Evolutionary conservation across 1,139 yeast genomes (phyloP).

Genomic region (Pichia sp.): DNA sequence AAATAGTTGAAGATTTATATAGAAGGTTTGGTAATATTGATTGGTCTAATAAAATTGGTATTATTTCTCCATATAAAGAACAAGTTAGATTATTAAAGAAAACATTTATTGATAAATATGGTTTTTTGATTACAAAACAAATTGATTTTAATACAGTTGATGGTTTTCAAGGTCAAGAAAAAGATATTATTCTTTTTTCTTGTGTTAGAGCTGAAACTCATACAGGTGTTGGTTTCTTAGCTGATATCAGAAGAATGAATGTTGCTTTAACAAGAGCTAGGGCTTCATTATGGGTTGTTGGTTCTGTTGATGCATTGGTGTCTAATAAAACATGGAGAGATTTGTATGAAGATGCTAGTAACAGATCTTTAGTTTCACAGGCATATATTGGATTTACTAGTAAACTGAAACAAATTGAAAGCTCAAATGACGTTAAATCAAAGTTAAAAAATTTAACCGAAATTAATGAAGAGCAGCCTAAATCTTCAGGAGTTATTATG

Average conservation of each 20-base stretch:
- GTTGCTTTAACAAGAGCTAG: conserved; percentile 94
- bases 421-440: too few species aligned
- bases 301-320: conserved; percentile 59
- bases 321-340: conserved; percentile 66
- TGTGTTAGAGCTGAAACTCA: conserved; percentile 73
- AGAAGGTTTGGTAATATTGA: conserved; percentile 44
- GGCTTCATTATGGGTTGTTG: conserved; percentile 87
- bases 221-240: conserved; percentile 75
- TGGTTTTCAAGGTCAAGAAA: conserved; percentile 98
- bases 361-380: conserved; percentile 32
- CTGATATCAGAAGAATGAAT: conserved; percentile 89
- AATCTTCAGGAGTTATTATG: conserved; percentile 4
- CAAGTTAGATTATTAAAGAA: conserved; percentile 61
- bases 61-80: conserved; percentile 92
- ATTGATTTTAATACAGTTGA: conserved; percentile 93
- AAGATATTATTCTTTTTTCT: conserved; percentile 86
- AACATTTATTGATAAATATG: conserved; percentile 54
- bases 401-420: background rate
- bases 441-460: too few species aligned
- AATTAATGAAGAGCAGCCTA: background rate
- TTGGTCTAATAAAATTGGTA: conserved; percentile 72
- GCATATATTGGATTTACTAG: conserved; percentile 26
- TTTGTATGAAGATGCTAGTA: conserved; percentile 56
- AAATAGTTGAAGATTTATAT: conserved; percentile 56
- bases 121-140: conserved; percentile 53